Conservation (phyloP, 139 green algal genomes). For the Asterochloris erici region DNA sequence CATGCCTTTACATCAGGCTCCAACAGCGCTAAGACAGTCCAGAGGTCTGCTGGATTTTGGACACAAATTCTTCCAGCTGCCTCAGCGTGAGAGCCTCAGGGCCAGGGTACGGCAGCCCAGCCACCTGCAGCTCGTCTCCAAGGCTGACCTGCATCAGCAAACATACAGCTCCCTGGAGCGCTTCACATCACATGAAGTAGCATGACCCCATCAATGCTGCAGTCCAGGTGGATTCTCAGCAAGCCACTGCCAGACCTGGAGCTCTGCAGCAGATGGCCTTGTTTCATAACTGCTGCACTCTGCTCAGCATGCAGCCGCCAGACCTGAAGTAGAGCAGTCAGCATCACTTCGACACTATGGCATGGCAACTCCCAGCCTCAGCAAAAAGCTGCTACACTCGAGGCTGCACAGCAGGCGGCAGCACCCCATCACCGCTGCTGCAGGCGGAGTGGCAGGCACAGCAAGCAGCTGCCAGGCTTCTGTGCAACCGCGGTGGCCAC, state of each 20-base stretch:
- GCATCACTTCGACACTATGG: no score
- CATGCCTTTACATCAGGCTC: no score
- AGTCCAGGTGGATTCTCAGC: not conserved
- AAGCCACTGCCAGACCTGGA: not conserved
- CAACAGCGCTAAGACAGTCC: no score
- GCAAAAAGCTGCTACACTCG: no score
- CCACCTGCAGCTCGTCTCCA: not conserved
- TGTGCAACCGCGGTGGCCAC: no score
- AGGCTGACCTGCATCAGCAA: not conserved
- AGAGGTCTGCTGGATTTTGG: not conserved
- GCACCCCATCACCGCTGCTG: no score
- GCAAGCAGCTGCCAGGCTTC: no score
- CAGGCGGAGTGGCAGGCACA: no score
- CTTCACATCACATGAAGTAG: not conserved
- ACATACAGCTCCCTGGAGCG: not conserved
- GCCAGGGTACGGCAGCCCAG: not conserved
- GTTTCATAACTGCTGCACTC: not conserved
- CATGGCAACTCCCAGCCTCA: no score
- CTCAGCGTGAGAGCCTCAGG: not conserved
- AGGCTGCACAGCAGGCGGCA: no score
- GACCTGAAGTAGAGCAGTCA: no score
- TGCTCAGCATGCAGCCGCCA: no score
- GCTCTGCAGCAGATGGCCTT: not conserved
- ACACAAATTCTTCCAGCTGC: conserved; percentile 10
- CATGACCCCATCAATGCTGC: not conserved